These are phyloP conservation scores for Neurospora pannonica DNA, from an alignment of 495 filamentous ascomycete genomes.

Conservation along the genomic window DNA sequence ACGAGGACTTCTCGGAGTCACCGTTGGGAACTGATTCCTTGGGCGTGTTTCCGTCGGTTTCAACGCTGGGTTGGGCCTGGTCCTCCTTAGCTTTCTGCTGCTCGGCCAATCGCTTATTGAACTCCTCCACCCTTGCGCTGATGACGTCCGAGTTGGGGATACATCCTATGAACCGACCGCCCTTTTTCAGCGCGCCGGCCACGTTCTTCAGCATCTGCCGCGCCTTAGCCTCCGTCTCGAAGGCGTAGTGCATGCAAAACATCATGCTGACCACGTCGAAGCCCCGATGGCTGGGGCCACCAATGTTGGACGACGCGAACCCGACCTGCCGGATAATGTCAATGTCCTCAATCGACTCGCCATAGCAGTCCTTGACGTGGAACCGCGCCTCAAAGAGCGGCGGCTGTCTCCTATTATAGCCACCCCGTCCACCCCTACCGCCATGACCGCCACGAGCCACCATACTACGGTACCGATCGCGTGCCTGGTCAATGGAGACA, in stretches of 20 bases:
- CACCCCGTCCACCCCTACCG: constrained; percentile 45
- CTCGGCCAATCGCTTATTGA: constrained; percentile 45
- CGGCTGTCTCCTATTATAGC: constrained; percentile 32
- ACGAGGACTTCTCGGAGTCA: background rate
- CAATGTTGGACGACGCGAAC: constrained; percentile 58
- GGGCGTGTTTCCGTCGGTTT: background rate
- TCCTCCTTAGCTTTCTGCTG: constrained; percentile 36
- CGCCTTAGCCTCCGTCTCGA: constrained; percentile 81
- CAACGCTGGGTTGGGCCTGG: constrained; percentile 11
- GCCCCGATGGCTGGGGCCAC: constrained; percentile 54
- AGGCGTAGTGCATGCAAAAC: constrained; percentile 99
- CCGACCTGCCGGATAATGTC: constrained; percentile 74
- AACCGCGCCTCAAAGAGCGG: constrained; percentile 77
- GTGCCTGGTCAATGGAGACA: constrained; percentile 79
- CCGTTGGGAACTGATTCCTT: background rate
- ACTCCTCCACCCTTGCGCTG: constrained; percentile 50
- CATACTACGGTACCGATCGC: constrained; percentile 73
- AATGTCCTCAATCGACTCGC: constrained; percentile 66
- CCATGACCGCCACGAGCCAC: constrained; percentile 46
- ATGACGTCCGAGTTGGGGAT: constrained; percentile 92
- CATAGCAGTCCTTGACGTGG: constrained; percentile 81
- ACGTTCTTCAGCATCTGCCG: constrained; percentile 91
- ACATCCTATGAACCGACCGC: constrained; percentile 83
- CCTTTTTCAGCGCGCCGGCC: constrained; percentile 78
- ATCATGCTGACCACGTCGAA: constrained; percentile 97